These are phyloP conservation scores for Stylosanthes scabra DNA, from an alignment of 331 rosid genomes.

Conservation along the genomic window DNA sequence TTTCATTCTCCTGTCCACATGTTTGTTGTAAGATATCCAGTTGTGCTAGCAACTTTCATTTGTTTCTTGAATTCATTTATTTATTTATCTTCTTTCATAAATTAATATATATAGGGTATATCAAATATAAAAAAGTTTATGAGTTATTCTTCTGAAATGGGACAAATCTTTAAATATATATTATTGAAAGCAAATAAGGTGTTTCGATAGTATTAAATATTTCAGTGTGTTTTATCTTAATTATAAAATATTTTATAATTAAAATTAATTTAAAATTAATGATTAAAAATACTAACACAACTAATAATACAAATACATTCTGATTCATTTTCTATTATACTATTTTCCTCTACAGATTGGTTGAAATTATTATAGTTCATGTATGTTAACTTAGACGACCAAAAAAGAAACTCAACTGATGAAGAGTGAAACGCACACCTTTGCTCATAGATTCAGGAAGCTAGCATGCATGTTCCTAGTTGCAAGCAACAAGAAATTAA, in stretches of 20 bases:
- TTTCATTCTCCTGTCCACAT: constrained; percentile 34
- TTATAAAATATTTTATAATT: too few relatives aligned
- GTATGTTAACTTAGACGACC: background rate
- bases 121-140: too few relatives aligned
- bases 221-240: too few relatives aligned
- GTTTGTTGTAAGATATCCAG: constrained; percentile 19
- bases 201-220: too few relatives aligned
- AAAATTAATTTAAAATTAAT: too few relatives aligned
- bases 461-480: background rate
- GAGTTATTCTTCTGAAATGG: background rate
- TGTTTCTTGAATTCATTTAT: background rate
- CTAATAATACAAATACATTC: too few relatives aligned
- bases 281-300: too few relatives aligned
- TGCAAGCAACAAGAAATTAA: background rate
- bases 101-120: background rate
- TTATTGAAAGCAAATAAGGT: too few relatives aligned
- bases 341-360: background rate
- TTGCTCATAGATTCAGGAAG: background rate
- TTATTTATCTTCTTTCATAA: background rate
- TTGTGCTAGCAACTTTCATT: background rate
- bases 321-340: too few relatives aligned
- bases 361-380: background rate
- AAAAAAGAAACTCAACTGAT: background rate
- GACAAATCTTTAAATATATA: background rate
- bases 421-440: background rate